These are phyloP conservation scores for Xanthoceras sorbifolium DNA, from an alignment of 345 rosid genomes.

Conservation along the genomic window DNA sequence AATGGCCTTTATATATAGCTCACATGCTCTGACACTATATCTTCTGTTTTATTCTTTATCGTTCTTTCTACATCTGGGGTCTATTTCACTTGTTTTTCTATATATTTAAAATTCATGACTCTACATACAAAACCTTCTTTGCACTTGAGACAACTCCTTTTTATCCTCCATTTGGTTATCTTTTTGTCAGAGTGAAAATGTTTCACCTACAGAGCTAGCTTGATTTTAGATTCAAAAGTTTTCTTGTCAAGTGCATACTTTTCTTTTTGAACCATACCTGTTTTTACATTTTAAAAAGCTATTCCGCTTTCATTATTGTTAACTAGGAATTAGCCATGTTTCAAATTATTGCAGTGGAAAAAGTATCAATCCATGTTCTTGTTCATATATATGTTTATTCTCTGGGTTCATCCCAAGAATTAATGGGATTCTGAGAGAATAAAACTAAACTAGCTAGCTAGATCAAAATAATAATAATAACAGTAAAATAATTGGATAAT, in stretches of 20 bases:
- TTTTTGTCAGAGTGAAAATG: background rate
- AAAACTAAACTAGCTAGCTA: too few relatives aligned
- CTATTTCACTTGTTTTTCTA: background rate
- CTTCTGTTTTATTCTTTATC: slow-evolving; percentile 41
- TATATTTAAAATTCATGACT: too few relatives aligned
- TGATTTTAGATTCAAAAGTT: background rate
- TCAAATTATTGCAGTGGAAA: too few relatives aligned
- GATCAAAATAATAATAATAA: too few relatives aligned
- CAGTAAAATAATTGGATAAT: background rate
- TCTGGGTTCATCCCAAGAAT: too few relatives aligned
- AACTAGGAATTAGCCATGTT: too few relatives aligned
- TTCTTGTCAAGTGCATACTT: background rate
- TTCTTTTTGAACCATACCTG: too few relatives aligned
- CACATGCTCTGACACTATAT: slow-evolving; percentile 54
- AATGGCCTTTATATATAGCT: slow-evolving; percentile 24
- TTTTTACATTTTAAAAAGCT: too few relatives aligned
- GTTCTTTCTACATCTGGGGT: slow-evolving; percentile 30
- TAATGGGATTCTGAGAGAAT: too few relatives aligned
- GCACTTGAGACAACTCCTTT: background rate
- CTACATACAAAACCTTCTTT: background rate
- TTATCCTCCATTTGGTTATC: background rate
- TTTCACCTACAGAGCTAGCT: background rate
- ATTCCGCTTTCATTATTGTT: too few relatives aligned
- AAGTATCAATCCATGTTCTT: too few relatives aligned
- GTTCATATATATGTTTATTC: too few relatives aligned